Evolutionary conservation across 331 rosid genomes (phyloP), one percentile per base, ranked within the genome.

Genomic region (Phaseolus coccineus): DNA sequence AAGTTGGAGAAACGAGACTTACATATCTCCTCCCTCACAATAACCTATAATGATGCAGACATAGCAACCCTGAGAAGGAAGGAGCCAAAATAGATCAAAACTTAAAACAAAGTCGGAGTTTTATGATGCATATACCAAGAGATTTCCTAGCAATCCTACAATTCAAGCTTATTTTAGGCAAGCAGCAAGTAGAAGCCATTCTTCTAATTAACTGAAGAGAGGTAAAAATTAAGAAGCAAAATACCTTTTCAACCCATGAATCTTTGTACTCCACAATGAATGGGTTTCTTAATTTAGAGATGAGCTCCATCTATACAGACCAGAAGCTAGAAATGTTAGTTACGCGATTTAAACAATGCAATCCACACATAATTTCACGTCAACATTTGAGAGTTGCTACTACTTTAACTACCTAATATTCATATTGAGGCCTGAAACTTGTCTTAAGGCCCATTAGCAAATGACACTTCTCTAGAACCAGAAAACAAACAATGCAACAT

Each of bases 211-310:
- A 51, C 79, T n/a, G 8, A 67, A 58, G 58, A 72, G 56, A 66
- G n/a, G 76, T 46, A 62, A 63, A 78, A 42, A 16, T 5, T 63
- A 62, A 52, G 74, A 40, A 47, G 48, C 40, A 73, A 27, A 74
- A 76, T 87, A 93, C 99, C 99, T 93, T 96, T 86, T 96, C 99
- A 15, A 96, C 99, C 99, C 99, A 96, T 35, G 99, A 96, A 90
- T 96, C 99, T 83, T 96, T 96, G 85, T 96, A 96, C 88, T 96
- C 99, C 85, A 96, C 98, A 69, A 96, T 93, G 85, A 91, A 96
- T 69, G 97, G 99, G 83, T 93, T 96, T 52, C 90, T 83, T 8
- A 96, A 73, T 80, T 87, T 93, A 55, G 97, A 93, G 80, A 96
- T 91, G 48, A 96, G 97, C 82, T 96, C 99, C 99, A 96, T 96